Conservation (phyloP, 2,329 filamentous ascomycete species). For the Fusarium xylarioides region DNA sequence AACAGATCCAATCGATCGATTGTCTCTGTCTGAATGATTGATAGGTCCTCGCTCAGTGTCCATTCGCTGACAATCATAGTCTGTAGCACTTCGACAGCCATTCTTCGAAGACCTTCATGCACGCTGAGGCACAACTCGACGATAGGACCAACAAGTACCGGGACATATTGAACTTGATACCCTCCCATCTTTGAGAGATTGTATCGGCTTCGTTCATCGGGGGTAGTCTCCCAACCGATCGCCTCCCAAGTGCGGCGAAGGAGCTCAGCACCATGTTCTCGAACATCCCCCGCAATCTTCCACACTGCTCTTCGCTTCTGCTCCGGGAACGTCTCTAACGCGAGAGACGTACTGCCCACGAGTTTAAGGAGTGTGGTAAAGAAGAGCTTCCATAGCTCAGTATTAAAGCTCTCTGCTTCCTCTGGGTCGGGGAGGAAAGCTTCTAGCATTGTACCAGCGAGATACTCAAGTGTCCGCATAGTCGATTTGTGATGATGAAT, state of each 20-base stretch:
- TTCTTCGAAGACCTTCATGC: constrained; percentile 86
- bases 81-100: constrained; percentile 92
- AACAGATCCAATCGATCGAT: constrained; percentile 91
- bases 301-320: constrained; percentile 96
- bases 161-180: constrained; percentile 98
- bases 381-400: constrained; percentile 91
- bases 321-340: constrained; percentile 94
- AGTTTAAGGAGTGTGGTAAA: constrained; percentile 90
- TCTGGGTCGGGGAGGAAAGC: constrained; percentile 88
- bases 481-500: constrained; percentile 93
- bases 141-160: constrained; percentile 87
- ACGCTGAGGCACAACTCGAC: constrained; percentile 95
- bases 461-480: constrained; percentile 84
- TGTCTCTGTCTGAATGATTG: constrained; percentile 92
- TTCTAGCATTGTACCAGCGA: constrained; percentile 82
- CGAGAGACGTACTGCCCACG: constrained; percentile 86
- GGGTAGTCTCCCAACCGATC: constrained; percentile 92
- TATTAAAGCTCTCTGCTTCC: constrained; percentile 91
- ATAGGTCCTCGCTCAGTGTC: constrained; percentile 92
- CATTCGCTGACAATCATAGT: constrained; percentile 99
- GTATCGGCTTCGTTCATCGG: constrained; percentile 81
- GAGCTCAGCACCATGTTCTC: constrained; percentile 88
- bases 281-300: constrained; percentile 98
- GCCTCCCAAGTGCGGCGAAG: constrained; percentile 90
- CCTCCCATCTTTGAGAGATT: constrained; percentile 87